These are phyloP conservation scores for Pseudogymnoascus sp. DNA, from an alignment of 2,329 filamentous ascomycete species.

Conservation along the genomic window DNA sequence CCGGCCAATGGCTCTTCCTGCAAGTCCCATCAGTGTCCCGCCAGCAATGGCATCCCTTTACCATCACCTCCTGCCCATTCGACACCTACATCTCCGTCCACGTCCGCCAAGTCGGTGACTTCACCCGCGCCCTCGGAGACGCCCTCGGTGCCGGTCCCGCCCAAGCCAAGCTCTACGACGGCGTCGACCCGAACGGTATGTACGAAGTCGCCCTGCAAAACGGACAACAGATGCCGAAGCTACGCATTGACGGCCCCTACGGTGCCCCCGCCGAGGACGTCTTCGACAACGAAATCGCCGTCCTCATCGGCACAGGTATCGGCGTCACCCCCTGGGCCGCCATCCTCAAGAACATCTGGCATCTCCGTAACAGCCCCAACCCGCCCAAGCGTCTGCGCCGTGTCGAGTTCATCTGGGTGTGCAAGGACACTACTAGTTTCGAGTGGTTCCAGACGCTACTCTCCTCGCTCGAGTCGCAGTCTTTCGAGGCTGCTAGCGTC, in stretches of 20 bases:
- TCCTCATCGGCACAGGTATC: conserved; percentile 79
- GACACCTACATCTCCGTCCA: conserved; percentile 93
- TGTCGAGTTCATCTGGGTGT: conserved; percentile 99
- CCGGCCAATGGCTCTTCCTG: conserved; percentile 95
- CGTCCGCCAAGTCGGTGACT: conserved; percentile 93
- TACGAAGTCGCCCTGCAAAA: conserved; percentile 95
- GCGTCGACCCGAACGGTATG: conserved; percentile 88
- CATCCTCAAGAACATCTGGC: conserved; percentile 97
- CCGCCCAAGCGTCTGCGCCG: conserved; percentile 80
- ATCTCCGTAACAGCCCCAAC: conserved; percentile 82
- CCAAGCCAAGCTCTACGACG: conserved; percentile 83
- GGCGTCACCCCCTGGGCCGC: conserved; percentile 81
- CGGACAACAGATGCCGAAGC: conserved; percentile 80
- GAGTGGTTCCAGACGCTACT: conserved; percentile 98
- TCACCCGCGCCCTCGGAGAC: conserved; percentile 86
- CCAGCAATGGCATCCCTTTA: conserved; percentile 97
- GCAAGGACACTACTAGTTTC: conserved; percentile 89
- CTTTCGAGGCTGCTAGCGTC: conserved; percentile 56
- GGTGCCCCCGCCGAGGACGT: conserved; percentile 96
- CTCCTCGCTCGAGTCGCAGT: conserved; percentile 82
- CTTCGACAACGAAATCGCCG: conserved; percentile 84
- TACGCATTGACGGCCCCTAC: conserved; percentile 92
- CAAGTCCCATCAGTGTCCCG: conserved; percentile 82
- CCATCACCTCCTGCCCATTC: conserved; percentile 95
- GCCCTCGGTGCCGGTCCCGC: conserved; percentile 84